Percentiles rank a stretch among this genome's conserved stretches.
These are phyloP conservation scores for Penicillium goetzii DNA, from an alignment of 495 filamentous ascomycete species.

Conservation along the genomic window DNA sequence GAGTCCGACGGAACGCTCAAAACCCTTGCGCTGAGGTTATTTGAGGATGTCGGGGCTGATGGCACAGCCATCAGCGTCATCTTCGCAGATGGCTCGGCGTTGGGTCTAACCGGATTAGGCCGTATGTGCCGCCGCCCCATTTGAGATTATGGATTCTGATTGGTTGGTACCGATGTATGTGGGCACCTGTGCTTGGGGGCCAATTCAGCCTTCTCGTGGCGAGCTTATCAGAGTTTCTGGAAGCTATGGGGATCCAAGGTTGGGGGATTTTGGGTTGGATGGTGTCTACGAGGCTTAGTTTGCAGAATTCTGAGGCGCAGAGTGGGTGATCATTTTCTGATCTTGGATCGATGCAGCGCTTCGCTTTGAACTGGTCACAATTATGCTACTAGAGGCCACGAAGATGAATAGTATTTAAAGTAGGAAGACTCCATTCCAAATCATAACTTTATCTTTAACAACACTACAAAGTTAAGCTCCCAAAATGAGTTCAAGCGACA, in stretches of 20 bases:
- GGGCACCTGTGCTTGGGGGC: neutral
- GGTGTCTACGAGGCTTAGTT: neutral
- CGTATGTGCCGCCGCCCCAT: constrained; percentile 22
- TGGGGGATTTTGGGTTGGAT: neutral
- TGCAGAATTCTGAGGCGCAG: neutral
- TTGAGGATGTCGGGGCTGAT: constrained; percentile 14
- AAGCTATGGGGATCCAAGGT: neutral
- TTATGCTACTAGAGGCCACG: neutral
- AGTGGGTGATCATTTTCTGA: constrained; percentile 7
- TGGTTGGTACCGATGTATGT: constrained; percentile 2
- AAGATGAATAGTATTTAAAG: constrained; percentile 7
- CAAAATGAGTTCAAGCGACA: constrained; percentile 18
- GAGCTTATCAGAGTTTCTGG: neutral
- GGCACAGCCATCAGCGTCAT: constrained; percentile 13
- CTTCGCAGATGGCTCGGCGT: neutral
- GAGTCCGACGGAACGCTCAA: constrained; percentile 8
- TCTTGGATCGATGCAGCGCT: constrained; percentile 15
- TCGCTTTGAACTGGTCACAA: neutral
- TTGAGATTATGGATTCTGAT: neutral
- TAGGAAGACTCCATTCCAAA: neutral
- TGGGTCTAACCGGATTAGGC: constrained; percentile 27
- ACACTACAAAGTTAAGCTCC: neutral
- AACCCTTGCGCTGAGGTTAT: neutral
- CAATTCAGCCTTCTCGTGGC: neutral
- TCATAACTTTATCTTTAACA: neutral